Conservation (phyloP, 306 rosid species). For the Lathyrus aphaca region DNA sequence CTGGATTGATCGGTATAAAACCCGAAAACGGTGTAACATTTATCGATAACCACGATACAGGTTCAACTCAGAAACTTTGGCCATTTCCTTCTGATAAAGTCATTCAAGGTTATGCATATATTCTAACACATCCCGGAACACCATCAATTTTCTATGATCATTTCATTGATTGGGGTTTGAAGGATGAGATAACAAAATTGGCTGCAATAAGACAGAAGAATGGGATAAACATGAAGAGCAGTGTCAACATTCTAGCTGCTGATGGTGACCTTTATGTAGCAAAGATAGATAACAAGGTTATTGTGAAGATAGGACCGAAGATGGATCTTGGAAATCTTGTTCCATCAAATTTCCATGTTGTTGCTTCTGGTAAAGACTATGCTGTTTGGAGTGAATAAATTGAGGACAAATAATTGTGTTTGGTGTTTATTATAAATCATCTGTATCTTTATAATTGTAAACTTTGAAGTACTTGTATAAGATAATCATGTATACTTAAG, state of each 20-base stretch:
- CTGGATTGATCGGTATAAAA: conserved; percentile 75
- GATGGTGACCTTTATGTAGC: conserved; percentile 70
- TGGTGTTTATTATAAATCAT: conserved; percentile 1
- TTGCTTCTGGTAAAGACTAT: conserved; percentile 61
- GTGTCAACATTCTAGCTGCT: conserved; percentile 59
- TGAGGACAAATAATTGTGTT: not conserved
- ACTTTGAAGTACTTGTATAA: not conserved
- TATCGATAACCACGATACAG: conserved; percentile 79
- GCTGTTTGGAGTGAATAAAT: conserved; percentile 62
- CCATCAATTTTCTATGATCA: conserved; percentile 81
- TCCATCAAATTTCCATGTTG: conserved; percentile 56
- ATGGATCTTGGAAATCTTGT: conserved; percentile 55
- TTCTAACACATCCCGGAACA: conserved; percentile 83
- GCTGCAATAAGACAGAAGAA: conserved; percentile 54
- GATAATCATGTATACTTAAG: no score
- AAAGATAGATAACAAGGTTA: conserved; percentile 58
- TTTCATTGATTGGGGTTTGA: conserved; percentile 67
- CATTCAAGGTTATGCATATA: conserved; percentile 78
- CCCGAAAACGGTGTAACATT: conserved; percentile 80
- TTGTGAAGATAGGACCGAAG: conserved; percentile 73
- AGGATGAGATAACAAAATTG: conserved; percentile 57
- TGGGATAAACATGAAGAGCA: conserved; percentile 54
- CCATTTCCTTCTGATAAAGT: conserved; percentile 75
- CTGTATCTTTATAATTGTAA: not conserved
- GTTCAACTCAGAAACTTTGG: conserved; percentile 63